Conservation (phyloP, 805 yeast species). For the Vanderwaltozyma tropicalis region DNA sequence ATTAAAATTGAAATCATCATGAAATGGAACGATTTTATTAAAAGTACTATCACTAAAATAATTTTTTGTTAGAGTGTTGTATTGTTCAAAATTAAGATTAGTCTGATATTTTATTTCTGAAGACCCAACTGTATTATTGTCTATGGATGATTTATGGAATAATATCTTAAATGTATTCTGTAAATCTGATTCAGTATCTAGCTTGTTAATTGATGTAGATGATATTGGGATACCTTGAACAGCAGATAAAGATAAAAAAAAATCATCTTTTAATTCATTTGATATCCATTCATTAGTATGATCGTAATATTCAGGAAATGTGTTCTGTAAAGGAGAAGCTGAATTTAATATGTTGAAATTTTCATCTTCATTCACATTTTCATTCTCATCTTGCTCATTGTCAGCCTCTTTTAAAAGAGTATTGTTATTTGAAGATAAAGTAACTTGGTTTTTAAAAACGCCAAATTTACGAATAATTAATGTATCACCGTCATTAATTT, state of each 20-base stretch:
- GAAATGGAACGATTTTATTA: slow-evolving; percentile 1
- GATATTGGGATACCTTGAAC: slow-evolving; percentile 5
- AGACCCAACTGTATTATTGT: background rate
- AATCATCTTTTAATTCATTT: slow-evolving; percentile 4
- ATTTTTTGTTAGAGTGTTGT: no score
- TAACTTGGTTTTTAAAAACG: slow-evolving; percentile 38
- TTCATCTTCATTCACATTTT: slow-evolving; percentile 10
- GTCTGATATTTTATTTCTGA: background rate
- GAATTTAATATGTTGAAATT: slow-evolving; percentile 2
- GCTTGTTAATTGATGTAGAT: background rate
- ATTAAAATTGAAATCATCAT: slow-evolving; percentile 4
- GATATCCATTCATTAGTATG: slow-evolving; percentile 16
- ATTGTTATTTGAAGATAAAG: background rate
- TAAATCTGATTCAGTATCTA: background rate
- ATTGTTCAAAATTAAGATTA: no score
- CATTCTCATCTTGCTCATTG: slow-evolving; percentile 2
- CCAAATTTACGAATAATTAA: slow-evolving; percentile 72
- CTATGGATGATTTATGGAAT: background rate
- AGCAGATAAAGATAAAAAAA: slow-evolving; percentile 3
- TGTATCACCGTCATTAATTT: slow-evolving; percentile 36
- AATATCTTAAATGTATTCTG: background rate
- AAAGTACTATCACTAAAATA: no score
- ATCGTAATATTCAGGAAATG: slow-evolving; percentile 24
- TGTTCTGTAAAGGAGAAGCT: background rate
- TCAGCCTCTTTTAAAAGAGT: background rate